Base-by-base conservation (phyloP, 129 eudicot genomes). In the Ambrosia trifida region DNA sequence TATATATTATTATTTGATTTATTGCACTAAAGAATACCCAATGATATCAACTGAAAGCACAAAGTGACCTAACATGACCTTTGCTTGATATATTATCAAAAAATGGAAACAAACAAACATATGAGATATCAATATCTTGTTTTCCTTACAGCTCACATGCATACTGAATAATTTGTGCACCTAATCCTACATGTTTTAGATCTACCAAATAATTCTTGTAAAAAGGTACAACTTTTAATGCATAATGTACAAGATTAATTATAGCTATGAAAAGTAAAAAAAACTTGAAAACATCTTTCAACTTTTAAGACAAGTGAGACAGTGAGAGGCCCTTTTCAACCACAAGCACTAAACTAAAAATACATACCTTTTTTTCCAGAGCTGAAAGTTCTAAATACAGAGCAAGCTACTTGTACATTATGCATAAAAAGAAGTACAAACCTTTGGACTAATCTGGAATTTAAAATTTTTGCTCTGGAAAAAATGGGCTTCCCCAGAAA, bases 41-140 rank as follows among this genome's bases (percentile, higher is more conserved):
- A 69, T 11, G 18, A 5, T 18, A 52, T 33, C 45, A 51, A 18
- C 11, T 74, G 64, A 44, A 52, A 62, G 64, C 40, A 69, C 64
- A 17, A 18, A 30, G 69, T 56, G 74, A 64, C 78, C 81, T 76
- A 81, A 70, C 69, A 46, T 59, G 68, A 79, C 75, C 70, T 73
- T 64, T 50, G 64, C 54, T 68, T 72, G 30, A 31, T 58, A 64
- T 18, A 50, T 33, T 10, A 32, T 60, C 64, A 78, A 52, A 49
- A 72, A 44, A 59, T 7, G 44, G 9, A 71, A 33, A 80, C 62
- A 66, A 78, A 70, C 45, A 66, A 75, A 75, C 78, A 40, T 40
- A 65, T 53, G 56, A 67, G 38, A 74, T 41, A 78, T 85, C 84
- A 83, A 74, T 85, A 81, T 83, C 87, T 80, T 31, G 44, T 10